Base-by-base conservation (phyloP, 306 rosid genomes). In the Myrica gale region DNA sequence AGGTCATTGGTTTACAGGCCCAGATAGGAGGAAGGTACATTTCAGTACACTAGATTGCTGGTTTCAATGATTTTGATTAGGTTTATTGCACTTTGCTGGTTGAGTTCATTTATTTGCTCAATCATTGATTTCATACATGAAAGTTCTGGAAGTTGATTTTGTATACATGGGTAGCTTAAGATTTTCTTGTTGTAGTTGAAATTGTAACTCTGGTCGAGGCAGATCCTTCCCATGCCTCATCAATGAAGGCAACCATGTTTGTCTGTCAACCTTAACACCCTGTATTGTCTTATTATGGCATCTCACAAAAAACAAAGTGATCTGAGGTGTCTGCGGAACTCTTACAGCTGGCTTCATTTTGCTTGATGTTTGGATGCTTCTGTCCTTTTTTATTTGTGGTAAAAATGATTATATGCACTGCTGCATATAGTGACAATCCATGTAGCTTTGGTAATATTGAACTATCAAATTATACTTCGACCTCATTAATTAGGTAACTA, bases 1-100 rank as follows among this genome's bases (percentile, higher is more conserved):
- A 71, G 97, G 98, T 80, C 97, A 92, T 76, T 95, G 98, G 97
- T 95, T 32, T 87, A 92, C 97, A 51, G 84, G 79, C 43, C 47
- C 96, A 16, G 91, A 82, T 32, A 96, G 98, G 81, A 85, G 83
- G 37, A 32, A 32, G 37, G 37, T 32, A 32, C 37, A 32, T 32
- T 32, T 32, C 2, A 32, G 37, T 2, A 32, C 37, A 32, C 37
- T 32, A 32, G 37, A 32, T 32, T 32, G 37, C 37, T 32, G 37
- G 0, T 32, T 32, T 32, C 37, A 32, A 32, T 32, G 37, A 32
- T 32, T 32, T 32, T 32, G 37, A 32, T 26, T 26, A 32, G 37
- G 37, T 32, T 32, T 32, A 32, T 32, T 32, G 37, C 37, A 32
- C 37, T 32, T 32, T 32, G 3, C 3, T 32, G 37, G 37, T 32